Evolutionary conservation across 192 early-diverging fungal genomes (phyloP).

Genomic region (Funneliformis geosporum): DNA sequence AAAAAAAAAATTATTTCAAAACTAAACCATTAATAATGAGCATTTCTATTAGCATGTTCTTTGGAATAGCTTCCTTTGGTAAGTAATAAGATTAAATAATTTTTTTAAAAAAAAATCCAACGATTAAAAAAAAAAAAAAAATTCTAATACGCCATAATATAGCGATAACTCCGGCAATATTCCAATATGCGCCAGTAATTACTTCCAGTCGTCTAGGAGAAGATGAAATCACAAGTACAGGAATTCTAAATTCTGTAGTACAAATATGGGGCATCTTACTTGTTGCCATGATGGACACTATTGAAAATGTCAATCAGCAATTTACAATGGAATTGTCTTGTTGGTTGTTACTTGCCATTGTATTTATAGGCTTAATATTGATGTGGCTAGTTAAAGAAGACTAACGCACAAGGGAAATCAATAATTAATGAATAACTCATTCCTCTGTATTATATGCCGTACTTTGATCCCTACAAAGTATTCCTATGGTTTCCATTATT

Average conservation of each 20-base stretch:
- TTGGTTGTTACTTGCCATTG: slow-evolving; percentile 25
- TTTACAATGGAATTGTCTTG: slow-evolving; percentile 43
- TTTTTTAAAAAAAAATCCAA: neutral
- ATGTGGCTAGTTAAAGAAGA: slow-evolving; percentile 5
- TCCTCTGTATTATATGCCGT: neutral
- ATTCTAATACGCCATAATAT: neutral
- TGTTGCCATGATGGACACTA: slow-evolving; percentile 44
- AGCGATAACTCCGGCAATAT: slow-evolving; percentile 46
- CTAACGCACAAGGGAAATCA: neutral
- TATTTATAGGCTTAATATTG: neutral
- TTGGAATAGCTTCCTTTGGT: slow-evolving; percentile 37
- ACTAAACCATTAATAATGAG: neutral
- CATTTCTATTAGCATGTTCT: neutral
- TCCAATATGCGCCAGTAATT: slow-evolving; percentile 46
- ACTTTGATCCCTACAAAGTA: slow-evolving; percentile 40
- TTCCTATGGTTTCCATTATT: slow-evolving; percentile 38
- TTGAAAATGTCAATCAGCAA: slow-evolving; percentile 24
- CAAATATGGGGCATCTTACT: slow-evolving; percentile 42
- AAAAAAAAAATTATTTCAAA: neutral
- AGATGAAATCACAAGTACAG: slow-evolving; percentile 45
- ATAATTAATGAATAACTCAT: neutral
- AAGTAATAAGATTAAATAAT: slow-evolving; percentile 1
- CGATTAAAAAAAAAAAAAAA: neutral
- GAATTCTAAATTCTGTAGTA: slow-evolving; percentile 38
- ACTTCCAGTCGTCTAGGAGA: slow-evolving; percentile 20